Evolutionary conservation across 768 basidiomycete genomes (phyloP).

Genomic region (Vararia minispora): DNA sequence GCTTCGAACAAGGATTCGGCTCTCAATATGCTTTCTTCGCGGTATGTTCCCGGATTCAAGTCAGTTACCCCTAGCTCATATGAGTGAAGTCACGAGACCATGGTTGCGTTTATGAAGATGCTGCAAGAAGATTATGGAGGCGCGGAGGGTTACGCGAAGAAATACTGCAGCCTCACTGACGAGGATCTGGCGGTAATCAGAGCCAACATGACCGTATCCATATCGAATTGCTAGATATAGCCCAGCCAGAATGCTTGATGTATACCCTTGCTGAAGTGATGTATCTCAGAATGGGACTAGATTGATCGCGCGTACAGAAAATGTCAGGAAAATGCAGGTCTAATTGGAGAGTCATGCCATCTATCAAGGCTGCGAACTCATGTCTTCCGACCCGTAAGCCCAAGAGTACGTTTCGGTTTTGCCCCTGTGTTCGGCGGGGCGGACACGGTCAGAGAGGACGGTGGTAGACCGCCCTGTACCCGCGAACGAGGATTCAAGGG

Average conservation of each 20-base stretch:
- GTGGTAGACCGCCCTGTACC: slow-evolving; percentile 12
- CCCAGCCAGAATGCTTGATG: too few species aligned
- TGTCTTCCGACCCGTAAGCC: slow-evolving; percentile 11
- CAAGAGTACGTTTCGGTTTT: slow-evolving; percentile 10
- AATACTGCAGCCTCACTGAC: slow-evolving; percentile 45
- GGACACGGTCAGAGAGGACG: slow-evolving; percentile 11
- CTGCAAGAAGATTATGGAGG: slow-evolving; percentile 58
- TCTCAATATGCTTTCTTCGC: slow-evolving; percentile 74
- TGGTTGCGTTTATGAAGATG: slow-evolving; percentile 58
- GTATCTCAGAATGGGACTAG: too few species aligned
- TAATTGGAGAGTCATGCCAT: background rate
- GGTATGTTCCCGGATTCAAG: slow-evolving; percentile 30
- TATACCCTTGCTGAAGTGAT: too few species aligned
- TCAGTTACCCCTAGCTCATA: background rate
- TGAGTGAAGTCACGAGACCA: slow-evolving; percentile 50
- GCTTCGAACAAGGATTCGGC: slow-evolving; percentile 64
- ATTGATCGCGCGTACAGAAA: too few species aligned
- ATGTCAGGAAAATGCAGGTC: too few species aligned
- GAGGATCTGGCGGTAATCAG: slow-evolving; percentile 52
- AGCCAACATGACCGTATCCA: slow-evolving; percentile 36
- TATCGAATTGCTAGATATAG: too few species aligned
- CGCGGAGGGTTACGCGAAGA: slow-evolving; percentile 49
- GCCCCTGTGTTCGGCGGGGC: slow-evolving; percentile 11
- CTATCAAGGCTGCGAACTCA: background rate
- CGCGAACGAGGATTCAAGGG: slow-evolving; percentile 14